These are phyloP conservation scores for Penicillium lagena DNA, from an alignment of 495 filamentous ascomycete genomes.

Conservation along the genomic window DNA sequence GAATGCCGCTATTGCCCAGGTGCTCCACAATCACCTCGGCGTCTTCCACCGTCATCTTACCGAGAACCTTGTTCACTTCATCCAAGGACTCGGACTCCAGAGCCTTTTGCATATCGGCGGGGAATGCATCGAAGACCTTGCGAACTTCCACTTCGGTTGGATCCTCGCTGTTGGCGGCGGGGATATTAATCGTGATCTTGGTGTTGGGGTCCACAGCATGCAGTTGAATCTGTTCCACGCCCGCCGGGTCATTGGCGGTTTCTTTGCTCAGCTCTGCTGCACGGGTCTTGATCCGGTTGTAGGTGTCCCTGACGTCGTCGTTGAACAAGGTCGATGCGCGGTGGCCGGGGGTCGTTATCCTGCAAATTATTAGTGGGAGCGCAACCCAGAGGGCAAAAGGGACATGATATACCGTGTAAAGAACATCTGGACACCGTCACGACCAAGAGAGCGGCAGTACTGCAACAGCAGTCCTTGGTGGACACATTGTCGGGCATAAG, in stretches of 20 bases:
- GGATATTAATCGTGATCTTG: slow-evolving; percentile 80
- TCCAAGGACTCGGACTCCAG: slow-evolving; percentile 81
- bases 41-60: slow-evolving; percentile 86
- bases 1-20: slow-evolving; percentile 80
- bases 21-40: slow-evolving; percentile 85
- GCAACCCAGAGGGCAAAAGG: background rate
- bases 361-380: slow-evolving; percentile 21
- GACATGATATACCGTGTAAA: slow-evolving; percentile 63
- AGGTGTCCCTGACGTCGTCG: slow-evolving; percentile 87
- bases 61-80: slow-evolving; percentile 92
- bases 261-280: slow-evolving; percentile 68
- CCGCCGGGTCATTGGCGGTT: slow-evolving; percentile 56
- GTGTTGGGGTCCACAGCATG: slow-evolving; percentile 94
- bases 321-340: slow-evolving; percentile 87
- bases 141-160: slow-evolving; percentile 59
- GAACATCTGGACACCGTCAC: slow-evolving; percentile 85
- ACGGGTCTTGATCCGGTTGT: slow-evolving; percentile 69
- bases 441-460: slow-evolving; percentile 85
- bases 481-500: slow-evolving; percentile 79
- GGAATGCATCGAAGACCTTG: slow-evolving; percentile 77
- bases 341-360: slow-evolving; percentile 85
- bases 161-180: slow-evolving; percentile 54
- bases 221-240: slow-evolving; percentile 95
- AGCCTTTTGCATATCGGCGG: slow-evolving; percentile 71
- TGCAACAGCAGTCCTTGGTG: slow-evolving; percentile 90